Base-by-base conservation (phyloP, 2,329 filamentous ascomycete species). In the Colletotrichum tamarilloi region DNA sequence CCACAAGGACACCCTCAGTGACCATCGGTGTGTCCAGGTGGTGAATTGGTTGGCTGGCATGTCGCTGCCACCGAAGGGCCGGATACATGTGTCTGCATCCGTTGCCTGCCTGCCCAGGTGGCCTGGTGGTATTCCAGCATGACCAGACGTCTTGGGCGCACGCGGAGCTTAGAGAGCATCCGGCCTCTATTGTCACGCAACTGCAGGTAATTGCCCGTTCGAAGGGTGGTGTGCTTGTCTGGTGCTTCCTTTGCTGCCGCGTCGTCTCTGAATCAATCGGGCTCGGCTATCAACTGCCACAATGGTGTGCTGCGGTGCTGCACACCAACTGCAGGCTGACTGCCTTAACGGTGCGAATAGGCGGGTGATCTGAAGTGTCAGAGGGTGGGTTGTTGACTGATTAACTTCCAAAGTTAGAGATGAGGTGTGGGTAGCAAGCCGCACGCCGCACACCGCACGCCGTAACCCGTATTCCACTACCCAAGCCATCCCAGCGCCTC, bases 1-100 rank as follows among this genome's bases (percentile, higher is more conserved):
- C 57, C 67, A 71, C 67, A 56, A 71, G 49, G 67, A 73, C 67
- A 71, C 71, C 71, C 52, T 62, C 71, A 71, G 67, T 22, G 60
- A 38, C 35, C 62, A 57, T 35, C 5, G 26, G 55, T 38, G 57
- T 35, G 66, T 60, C 60, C 55, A 22, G 38, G 26, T 63, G 58
- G 59, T 26, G 38, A n/a, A 38, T 19, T 66, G 71, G 60, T 73
- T 73, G 71, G 71, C 55, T 73, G 71, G 60, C 35, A 66, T 57
- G 67, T 56, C 62, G 71, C 71, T 71, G 62, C 70, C 71, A 53
- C 71, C 35, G 56, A 71, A 35, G 32, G 60, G 52, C 70, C 59
- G 66, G 59, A 64, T 46, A 28, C 16, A n/a, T 57, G 24, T 57
- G 62, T 30, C 70, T 60, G 66, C 66, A 63, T 64, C 59, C 66